phyloP scores from a whole-genome alignment of 768 basidiomycete genomes.

The Boletus insuetus region DNA sequence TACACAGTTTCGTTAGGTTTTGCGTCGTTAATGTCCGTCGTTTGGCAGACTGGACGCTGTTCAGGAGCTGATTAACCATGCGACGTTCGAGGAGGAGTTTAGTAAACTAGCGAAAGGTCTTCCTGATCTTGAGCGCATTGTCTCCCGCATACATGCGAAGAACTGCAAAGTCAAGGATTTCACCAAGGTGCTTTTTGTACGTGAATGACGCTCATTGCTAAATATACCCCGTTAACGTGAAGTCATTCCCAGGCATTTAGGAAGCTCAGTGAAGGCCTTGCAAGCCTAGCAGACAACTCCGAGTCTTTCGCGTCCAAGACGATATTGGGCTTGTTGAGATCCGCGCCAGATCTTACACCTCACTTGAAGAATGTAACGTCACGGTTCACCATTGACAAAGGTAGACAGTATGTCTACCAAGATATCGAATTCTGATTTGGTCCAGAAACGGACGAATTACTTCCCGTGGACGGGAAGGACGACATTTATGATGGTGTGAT shows the following conservation, averaged over 20 bases:
- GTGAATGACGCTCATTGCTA: constrained; percentile 11
- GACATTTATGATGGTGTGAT: constrained; percentile 78
- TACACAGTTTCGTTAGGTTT: constrained; percentile 10
- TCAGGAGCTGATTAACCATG: constrained; percentile 81
- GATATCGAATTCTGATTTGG: constrained; percentile 21
- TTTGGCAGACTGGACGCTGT: constrained; percentile 83
- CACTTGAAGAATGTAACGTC: constrained; percentile 70
- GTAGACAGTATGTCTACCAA: constrained; percentile 34
- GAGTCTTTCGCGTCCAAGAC: constrained; percentile 76
- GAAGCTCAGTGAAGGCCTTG: constrained; percentile 65
- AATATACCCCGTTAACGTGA: constrained; percentile 1
- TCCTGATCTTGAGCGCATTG: constrained; percentile 90
- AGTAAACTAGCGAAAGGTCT: constrained; percentile 72
- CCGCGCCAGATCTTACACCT: constrained; percentile 75
- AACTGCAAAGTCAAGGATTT: constrained; percentile 88
- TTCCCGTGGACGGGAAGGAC: constrained; percentile 85
- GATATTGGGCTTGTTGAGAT: constrained; percentile 69
- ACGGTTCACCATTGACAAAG: constrained; percentile 62
- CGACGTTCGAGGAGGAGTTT: constrained; percentile 75
- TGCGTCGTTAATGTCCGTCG: constrained; percentile 15
- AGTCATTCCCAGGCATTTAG: constrained; percentile 62
- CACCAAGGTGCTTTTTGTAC: constrained; percentile 72
- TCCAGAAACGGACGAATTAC: constrained; percentile 64
- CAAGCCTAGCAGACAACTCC: constrained; percentile 57
- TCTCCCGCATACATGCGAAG: constrained; percentile 93